Base-by-base conservation (phyloP, 2,329 filamentous ascomycete species). In the Sclerotinia sclerotiorum region DNA sequence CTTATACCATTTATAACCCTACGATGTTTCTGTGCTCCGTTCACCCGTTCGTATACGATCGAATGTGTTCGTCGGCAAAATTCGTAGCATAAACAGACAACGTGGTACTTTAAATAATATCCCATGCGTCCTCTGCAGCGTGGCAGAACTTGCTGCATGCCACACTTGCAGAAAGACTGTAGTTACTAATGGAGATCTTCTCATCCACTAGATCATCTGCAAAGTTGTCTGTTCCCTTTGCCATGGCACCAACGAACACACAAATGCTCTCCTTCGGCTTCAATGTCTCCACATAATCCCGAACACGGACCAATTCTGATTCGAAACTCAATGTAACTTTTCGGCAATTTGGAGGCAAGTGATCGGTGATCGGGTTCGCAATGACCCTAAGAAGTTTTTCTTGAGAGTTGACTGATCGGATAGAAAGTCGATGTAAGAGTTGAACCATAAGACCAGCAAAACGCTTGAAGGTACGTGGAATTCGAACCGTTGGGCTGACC, bases 81-180 rank as follows among this genome's bases (percentile, higher is more conserved):
- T 15, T 54, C 19, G 27, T 32, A 57, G 71, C 64, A 62, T 67
- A 55, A 65, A 57, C 35, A 55, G 69, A 65, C 44, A 66, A 42
- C 69, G 52, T 68, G 66, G 67, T 57, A 63, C 65, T 67, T 85
- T 88, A 99, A 76, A 97, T 87, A 74, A 99, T 91, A 78, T 92
- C 89, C 95, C 95, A 99, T 48, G 90, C 90, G 79, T 99, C 95
- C 81, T 99, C 95, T 55, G 94, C 94, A 52, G 94, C 95, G 81
- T 99, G 95, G 81, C 95, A 98, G 84, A 99, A 98, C 81, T 98
- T 99, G 87, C 94, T 97, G 85, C 95, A 99, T 55, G 95, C 94
- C 71, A 99, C 95, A 83, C 94, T 98, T 70, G 95, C 95, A 77
- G 93, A 97, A 72, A 99, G 85, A 77, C 94, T 97, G 85, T 92